A percentile compares a stretch with the other conserved stretches of the same genome.
These are phyloP conservation scores for Gnomoniopsis smithogilvyi DNA, from an alignment of 2,329 filamentous ascomycete species.

Conservation along the genomic window DNA sequence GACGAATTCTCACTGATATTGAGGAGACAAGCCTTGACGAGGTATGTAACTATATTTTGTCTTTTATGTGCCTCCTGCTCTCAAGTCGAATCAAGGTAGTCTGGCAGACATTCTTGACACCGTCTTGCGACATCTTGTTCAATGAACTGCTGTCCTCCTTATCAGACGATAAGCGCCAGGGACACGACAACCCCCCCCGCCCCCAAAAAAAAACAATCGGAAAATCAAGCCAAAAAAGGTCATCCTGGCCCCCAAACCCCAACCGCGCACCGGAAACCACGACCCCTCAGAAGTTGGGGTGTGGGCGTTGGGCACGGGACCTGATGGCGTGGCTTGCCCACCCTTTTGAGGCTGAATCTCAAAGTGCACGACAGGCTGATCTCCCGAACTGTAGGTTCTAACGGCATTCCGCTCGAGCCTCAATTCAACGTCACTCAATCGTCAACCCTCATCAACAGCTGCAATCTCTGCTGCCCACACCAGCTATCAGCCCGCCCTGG, in stretches of 20 bases:
- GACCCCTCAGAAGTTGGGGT: neutral
- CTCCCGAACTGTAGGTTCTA: slow-evolving; percentile 22
- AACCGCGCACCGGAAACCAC: slow-evolving; percentile 11
- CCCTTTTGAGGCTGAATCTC: neutral
- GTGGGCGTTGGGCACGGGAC: neutral
- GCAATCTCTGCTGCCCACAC: slow-evolving; percentile 12
- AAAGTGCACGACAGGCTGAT: slow-evolving; percentile 10
- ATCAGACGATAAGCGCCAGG: slow-evolving; percentile 18
- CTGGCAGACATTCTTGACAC: slow-evolving; percentile 17
- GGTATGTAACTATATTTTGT: slow-evolving; percentile 34
- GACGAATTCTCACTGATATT: slow-evolving; percentile 50
- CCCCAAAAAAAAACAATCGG: neutral
- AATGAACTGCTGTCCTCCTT: slow-evolving; percentile 1
- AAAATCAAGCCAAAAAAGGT: slow-evolving; percentile 2
- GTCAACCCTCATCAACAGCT: neutral
- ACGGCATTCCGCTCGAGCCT: slow-evolving; percentile 24
- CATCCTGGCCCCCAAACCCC: slow-evolving; percentile 11
- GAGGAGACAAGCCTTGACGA: slow-evolving; percentile 58
- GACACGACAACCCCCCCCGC: slow-evolving; percentile 12
- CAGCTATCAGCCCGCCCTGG: slow-evolving; percentile 12
- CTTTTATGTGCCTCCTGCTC: neutral
- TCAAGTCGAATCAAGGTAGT: neutral
- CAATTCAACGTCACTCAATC: slow-evolving; percentile 15
- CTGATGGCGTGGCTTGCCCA: neutral
- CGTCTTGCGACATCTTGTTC: neutral